Evolutionary conservation across 2,329 filamentous ascomycete genomes (phyloP).

Genomic region (Fusarium sp.): DNA sequence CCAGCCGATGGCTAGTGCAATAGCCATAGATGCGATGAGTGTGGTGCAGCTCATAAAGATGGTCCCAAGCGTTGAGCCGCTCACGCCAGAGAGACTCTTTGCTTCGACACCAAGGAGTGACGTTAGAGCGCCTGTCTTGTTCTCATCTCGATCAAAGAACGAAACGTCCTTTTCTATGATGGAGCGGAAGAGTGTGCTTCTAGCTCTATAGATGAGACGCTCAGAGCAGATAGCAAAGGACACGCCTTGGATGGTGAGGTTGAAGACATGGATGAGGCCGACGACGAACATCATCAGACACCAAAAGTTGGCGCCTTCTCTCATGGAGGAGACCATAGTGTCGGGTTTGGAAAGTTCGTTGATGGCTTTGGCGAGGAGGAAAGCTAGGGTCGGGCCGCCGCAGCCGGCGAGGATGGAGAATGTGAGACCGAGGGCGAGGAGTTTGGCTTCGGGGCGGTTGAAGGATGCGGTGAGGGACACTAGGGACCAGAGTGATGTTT

Average conservation of each 20-base stretch:
- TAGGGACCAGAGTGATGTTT: background rate
- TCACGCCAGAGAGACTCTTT: slow-evolving; percentile 11
- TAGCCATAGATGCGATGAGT: slow-evolving; percentile 1
- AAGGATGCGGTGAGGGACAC: background rate
- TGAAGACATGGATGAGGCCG: background rate
- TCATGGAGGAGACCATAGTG: background rate
- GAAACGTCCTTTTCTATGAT: slow-evolving; percentile 53
- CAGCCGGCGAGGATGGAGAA: background rate
- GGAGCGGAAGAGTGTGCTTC: background rate
- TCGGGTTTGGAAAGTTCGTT: background rate
- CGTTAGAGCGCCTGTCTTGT: slow-evolving; percentile 37
- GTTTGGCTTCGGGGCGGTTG: background rate
- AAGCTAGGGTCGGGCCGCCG: background rate
- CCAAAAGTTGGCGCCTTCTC: background rate
- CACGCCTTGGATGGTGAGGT: slow-evolving; percentile 11
- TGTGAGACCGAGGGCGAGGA: background rate
- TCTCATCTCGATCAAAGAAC: slow-evolving; percentile 41
- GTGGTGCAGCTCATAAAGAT: slow-evolving; percentile 9
- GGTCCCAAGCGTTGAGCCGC: slow-evolving; percentile 18
- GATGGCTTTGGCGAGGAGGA: background rate
- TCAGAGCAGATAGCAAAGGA: slow-evolving; percentile 37
- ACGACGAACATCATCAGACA: background rate
- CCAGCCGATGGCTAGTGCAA: slow-evolving; percentile 50
- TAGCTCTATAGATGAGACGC: slow-evolving; percentile 8
- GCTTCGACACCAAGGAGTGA: slow-evolving; percentile 32